Percentiles rank a stretch among this genome's conserved stretches.
Conservation (phyloP, 345 rosid species). For the Populus pruinosa region DNA sequence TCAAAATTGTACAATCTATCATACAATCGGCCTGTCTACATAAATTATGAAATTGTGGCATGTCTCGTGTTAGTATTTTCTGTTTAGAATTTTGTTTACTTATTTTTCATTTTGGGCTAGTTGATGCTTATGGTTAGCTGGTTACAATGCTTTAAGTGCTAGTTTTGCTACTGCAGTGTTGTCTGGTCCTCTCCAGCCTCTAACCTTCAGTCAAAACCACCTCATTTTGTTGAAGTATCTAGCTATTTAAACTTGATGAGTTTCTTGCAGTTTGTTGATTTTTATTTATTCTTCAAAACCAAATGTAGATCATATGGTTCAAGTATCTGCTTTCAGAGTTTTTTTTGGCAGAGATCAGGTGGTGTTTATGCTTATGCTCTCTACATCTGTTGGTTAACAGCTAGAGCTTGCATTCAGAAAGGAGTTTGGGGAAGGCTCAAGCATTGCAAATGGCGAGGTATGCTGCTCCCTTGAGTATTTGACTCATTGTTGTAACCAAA, state of each 20-base stretch:
- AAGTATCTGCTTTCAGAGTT: neutral
- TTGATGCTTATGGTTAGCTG: neutral
- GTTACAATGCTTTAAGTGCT: neutral
- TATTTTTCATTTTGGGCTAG: neutral
- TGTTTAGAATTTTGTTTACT: neutral
- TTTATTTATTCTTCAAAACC: neutral
- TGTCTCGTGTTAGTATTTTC: neutral
- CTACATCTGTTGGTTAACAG: conserved; percentile 39
- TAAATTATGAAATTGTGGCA: neutral
- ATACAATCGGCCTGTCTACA: neutral
- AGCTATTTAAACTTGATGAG: neutral
- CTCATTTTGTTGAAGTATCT: neutral
- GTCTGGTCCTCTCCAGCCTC: neutral
- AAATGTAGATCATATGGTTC: neutral
- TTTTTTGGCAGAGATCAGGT: neutral
- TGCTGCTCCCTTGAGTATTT: conserved; percentile 12
- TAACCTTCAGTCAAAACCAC: neutral
- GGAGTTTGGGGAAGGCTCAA: conserved; percentile 50
- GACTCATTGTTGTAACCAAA: neutral
- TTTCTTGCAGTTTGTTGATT: neutral
- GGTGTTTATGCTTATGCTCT: neutral
- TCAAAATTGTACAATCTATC: neutral
- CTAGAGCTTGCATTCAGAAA: conserved; percentile 70
- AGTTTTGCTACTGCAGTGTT: neutral
- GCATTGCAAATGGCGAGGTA: conserved; percentile 59